phyloP scores from a whole-genome alignment of 495 filamentous ascomycete genomes.

The Podospora didyma region DNA sequence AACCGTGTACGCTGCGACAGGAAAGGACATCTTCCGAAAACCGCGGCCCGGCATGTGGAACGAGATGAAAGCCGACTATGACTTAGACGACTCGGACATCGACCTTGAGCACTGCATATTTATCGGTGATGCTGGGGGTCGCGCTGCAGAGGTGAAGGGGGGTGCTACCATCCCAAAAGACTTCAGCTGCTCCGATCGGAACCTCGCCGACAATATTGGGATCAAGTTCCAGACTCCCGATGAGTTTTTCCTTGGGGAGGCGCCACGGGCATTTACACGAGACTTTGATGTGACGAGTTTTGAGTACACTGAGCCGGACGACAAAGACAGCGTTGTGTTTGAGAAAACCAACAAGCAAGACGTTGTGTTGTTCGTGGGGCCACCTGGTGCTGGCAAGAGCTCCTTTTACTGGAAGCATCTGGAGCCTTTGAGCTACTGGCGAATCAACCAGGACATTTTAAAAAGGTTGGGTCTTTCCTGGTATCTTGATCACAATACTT shows the following conservation, averaged over 20 bases:
- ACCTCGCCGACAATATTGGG: constrained; percentile 78
- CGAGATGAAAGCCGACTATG: constrained; percentile 71
- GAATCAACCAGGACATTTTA: constrained; percentile 87
- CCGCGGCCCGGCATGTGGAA: constrained; percentile 87
- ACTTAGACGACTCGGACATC: constrained; percentile 58
- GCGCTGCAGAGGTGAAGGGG: constrained; percentile 29
- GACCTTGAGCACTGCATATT: constrained; percentile 71
- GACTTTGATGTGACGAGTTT: constrained; percentile 58
- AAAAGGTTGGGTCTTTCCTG: constrained; percentile 56
- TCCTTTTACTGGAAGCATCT: constrained; percentile 81
- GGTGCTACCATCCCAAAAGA: constrained; percentile 35
- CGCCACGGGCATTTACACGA: constrained; percentile 56
- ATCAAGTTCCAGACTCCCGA: constrained; percentile 83
- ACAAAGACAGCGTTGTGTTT: constrained; percentile 37
- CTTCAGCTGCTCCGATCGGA: constrained; percentile 75
- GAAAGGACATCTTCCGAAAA: constrained; percentile 76
- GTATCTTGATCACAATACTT: not conserved
- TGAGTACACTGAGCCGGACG: constrained; percentile 22
- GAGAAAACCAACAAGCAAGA: constrained; percentile 63
- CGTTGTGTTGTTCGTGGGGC: constrained; percentile 80
- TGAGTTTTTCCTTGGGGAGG: constrained; percentile 75
- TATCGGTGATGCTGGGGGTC: constrained; percentile 80
- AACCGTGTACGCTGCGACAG: constrained; percentile 80
- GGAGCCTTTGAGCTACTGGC: constrained; percentile 73
- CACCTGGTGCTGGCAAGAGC: constrained; percentile 85